Conservation (phyloP, 768 basidiomycete species). For the Mycena maculata region DNA sequence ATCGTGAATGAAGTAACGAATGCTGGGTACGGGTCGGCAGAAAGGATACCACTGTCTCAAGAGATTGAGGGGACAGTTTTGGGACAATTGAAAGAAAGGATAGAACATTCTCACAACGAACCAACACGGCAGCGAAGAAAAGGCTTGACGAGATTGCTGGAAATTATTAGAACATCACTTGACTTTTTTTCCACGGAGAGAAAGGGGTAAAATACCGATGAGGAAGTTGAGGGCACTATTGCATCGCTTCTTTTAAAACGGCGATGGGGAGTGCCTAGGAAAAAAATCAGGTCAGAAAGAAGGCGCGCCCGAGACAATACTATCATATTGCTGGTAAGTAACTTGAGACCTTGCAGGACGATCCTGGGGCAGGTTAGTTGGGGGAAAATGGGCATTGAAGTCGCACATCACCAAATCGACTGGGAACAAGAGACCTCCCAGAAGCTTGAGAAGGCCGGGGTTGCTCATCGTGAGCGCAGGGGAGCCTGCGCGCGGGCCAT, state of each 20-base stretch:
- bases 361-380: slow-evolving; percentile 65
- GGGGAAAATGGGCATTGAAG: slow-evolving; percentile 25
- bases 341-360: slow-evolving; percentile 74
- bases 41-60: slow-evolving; percentile 70
- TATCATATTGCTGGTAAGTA: slow-evolving; percentile 84
- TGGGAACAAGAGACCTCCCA: slow-evolving; percentile 78
- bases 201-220: slow-evolving; percentile 57
- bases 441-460: slow-evolving; percentile 74
- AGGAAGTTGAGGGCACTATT: slow-evolving; percentile 80
- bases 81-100: neutral
- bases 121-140: slow-evolving; percentile 75
- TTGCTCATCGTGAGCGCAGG: slow-evolving; percentile 60
- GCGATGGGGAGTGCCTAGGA: slow-evolving; percentile 78
- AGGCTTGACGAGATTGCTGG: slow-evolving; percentile 74
- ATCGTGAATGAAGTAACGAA: slow-evolving; percentile 67
- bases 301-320: slow-evolving; percentile 44
- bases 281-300: neutral
- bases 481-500: too few species aligned
- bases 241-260: slow-evolving; percentile 66
- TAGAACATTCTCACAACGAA: slow-evolving; percentile 64
- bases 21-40: slow-evolving; percentile 64
- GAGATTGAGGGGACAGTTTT: slow-evolving; percentile 1
- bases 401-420: slow-evolving; percentile 79
- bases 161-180: slow-evolving; percentile 59
- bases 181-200: neutral